Evolutionary conservation across 2,329 filamentous ascomycete species (phyloP).

Genomic region (Exophiala spinifera): DNA sequence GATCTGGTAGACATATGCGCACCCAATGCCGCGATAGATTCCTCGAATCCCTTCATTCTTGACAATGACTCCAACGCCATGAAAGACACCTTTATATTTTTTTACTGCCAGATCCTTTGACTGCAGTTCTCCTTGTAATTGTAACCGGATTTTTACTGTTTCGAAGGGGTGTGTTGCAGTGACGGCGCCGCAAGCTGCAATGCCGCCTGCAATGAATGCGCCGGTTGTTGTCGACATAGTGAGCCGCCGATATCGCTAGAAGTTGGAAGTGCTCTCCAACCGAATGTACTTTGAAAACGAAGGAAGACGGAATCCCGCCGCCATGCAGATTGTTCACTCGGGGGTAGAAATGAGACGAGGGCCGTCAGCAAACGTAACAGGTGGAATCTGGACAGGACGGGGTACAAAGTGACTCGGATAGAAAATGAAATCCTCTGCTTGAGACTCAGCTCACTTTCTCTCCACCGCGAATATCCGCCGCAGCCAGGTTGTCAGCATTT

Average conservation of each 20-base stretch:
- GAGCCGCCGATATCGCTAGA: background rate
- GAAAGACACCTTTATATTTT: slow-evolving; percentile 85
- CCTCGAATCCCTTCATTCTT: slow-evolving; percentile 84
- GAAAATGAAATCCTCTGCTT: background rate
- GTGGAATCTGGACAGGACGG: background rate
- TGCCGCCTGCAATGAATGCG: slow-evolving; percentile 91
- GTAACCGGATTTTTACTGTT: slow-evolving; percentile 98
- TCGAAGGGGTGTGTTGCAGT: slow-evolving; percentile 98
- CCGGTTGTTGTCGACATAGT: slow-evolving; percentile 42
- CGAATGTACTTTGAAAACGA: slow-evolving; percentile 5
- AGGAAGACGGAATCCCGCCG: background rate
- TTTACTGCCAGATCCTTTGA: slow-evolving; percentile 78
- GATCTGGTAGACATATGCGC: slow-evolving; percentile 94
- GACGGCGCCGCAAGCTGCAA: slow-evolving; percentile 94
- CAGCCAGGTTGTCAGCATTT: background rate
- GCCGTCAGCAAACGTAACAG: slow-evolving; percentile 4
- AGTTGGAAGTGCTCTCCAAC: background rate
- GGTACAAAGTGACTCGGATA: background rate
- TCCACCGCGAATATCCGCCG: background rate
- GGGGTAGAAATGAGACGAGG: background rate
- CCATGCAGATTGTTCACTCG: background rate
- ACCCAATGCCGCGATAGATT: slow-evolving; percentile 83
- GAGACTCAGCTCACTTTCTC: background rate
- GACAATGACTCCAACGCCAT: slow-evolving; percentile 85
- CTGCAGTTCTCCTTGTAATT: slow-evolving; percentile 93